Conservation (phyloP, 2,329 filamentous ascomycete genomes). For the Apiospora pterosperma region DNA sequence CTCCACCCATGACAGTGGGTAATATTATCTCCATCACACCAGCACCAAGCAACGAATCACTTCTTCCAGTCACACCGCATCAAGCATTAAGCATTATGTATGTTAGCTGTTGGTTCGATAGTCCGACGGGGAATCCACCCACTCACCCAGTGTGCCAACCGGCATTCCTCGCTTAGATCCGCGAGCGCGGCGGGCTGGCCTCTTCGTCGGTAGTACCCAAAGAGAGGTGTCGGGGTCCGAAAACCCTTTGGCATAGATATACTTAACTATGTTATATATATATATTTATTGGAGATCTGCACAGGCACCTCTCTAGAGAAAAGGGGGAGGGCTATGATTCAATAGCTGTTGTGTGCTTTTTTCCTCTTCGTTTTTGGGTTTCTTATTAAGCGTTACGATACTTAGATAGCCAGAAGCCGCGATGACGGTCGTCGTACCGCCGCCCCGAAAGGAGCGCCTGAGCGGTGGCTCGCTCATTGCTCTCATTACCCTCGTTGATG, state of each 20-base stretch:
- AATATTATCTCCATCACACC: neutral
- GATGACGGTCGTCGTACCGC: neutral
- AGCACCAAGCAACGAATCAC: neutral
- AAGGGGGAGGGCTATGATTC: neutral
- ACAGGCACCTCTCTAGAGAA: neutral
- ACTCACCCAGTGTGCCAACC: neutral
- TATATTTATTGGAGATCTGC: neutral
- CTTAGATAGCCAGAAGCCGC: neutral
- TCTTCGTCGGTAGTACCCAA: neutral
- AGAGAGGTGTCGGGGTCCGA: neutral
- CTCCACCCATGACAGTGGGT: neutral
- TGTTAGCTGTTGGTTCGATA: neutral
- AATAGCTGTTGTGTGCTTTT: neutral
- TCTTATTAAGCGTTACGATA: neutral
- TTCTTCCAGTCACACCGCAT: neutral
- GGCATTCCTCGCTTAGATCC: constrained; percentile 1
- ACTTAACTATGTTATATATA: too few species aligned
- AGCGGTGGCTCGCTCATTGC: constrained; percentile 20
- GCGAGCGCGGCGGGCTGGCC: neutral
- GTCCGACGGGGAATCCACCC: neutral
- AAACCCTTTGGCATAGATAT: neutral
- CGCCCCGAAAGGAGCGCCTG: neutral
- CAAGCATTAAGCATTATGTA: too few species aligned
- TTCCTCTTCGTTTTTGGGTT: neutral
- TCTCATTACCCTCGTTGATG: constrained; percentile 18